These are phyloP conservation scores for Beta lomatogona DNA, from an alignment of 179 eudicot species.

Conservation along the genomic window DNA sequence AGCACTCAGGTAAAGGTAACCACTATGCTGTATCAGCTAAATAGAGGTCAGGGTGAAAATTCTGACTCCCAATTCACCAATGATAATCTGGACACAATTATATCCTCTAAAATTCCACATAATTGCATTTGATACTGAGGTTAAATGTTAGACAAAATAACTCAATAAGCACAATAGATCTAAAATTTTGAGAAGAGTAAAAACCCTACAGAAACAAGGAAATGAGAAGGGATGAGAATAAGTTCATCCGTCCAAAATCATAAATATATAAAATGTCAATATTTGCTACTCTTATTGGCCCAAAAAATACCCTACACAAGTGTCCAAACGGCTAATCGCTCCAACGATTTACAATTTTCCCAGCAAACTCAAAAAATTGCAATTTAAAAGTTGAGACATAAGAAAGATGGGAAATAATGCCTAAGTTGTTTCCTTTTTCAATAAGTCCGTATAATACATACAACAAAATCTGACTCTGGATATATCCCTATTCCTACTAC, in stretches of 20 bases:
- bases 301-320: not conserved
- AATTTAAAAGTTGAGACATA: not conserved
- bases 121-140: too few relatives aligned
- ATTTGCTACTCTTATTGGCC: not conserved
- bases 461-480: constrained; percentile 25
- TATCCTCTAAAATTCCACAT: too few relatives aligned
- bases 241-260: not conserved
- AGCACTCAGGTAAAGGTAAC: too few relatives aligned
- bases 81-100: too few relatives aligned
- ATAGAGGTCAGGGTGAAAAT: too few relatives aligned
- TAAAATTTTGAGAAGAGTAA: not conserved
- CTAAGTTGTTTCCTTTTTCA: constrained; percentile 6
- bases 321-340: not conserved
- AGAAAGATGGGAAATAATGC: not conserved
- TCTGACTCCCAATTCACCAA: too few relatives aligned
- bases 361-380: constrained; percentile 5
- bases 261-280: not conserved
- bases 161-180: too few relatives aligned
- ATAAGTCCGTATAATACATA: constrained; percentile 18
- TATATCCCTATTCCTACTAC: constrained; percentile 14
- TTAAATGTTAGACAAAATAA: too few relatives aligned
- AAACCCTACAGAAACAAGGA: not conserved
- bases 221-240: not conserved
- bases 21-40: too few relatives aligned
- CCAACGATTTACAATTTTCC: constrained; percentile 12